Evolutionary conservation across 1,284 basidiomycete genomes (phyloP).

Genomic region (Athelia sp.): DNA sequence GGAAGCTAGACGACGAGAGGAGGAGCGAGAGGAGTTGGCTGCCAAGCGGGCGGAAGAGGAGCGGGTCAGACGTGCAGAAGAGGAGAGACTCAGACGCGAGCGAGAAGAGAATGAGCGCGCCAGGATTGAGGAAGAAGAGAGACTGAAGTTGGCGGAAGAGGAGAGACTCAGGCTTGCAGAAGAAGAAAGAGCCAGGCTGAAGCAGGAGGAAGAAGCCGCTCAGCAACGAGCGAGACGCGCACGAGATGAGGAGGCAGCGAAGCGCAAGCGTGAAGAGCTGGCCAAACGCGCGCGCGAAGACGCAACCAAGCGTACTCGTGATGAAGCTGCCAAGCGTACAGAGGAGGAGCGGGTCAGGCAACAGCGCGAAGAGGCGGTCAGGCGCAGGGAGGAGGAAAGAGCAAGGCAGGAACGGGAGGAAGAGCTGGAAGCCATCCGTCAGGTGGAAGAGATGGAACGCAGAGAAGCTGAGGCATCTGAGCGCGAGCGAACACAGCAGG

Average conservation of each 20-base stretch:
- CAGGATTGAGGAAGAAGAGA: slow-evolving; percentile 18
- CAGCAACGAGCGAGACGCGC: slow-evolving; percentile 5
- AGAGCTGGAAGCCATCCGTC: slow-evolving; percentile 17
- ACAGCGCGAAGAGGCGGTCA: slow-evolving; percentile 8
- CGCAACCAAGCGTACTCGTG: slow-evolving; percentile 4
- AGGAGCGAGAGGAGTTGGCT: no score
- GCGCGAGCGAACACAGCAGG: slow-evolving; percentile 22
- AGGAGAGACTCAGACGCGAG: slow-evolving; percentile 16
- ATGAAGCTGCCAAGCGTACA: slow-evolving; percentile 2
- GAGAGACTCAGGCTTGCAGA: slow-evolving; percentile 3
- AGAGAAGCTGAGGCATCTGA: slow-evolving; percentile 1
- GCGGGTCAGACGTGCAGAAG: slow-evolving; percentile 16
- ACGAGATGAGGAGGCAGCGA: slow-evolving; percentile 7
- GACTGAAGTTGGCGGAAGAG: no score
- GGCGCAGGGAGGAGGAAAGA: slow-evolving; percentile 18
- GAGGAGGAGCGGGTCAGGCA: slow-evolving; percentile 9
- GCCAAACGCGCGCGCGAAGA: background rate
- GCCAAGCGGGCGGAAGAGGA: slow-evolving; percentile 5
- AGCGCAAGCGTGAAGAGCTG: no score
- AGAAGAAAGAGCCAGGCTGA: slow-evolving; percentile 8
- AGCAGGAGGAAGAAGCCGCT: slow-evolving; percentile 9
- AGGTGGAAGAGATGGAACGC: slow-evolving; percentile 17
- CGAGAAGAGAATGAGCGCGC: slow-evolving; percentile 20
- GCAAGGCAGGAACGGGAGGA: slow-evolving; percentile 18
- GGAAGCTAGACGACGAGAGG: no score